Evolutionary conservation across 805 yeast species (phyloP), one percentile per base, ranked within the genome.

Genomic region (Teunomyces gatunensis): DNA sequence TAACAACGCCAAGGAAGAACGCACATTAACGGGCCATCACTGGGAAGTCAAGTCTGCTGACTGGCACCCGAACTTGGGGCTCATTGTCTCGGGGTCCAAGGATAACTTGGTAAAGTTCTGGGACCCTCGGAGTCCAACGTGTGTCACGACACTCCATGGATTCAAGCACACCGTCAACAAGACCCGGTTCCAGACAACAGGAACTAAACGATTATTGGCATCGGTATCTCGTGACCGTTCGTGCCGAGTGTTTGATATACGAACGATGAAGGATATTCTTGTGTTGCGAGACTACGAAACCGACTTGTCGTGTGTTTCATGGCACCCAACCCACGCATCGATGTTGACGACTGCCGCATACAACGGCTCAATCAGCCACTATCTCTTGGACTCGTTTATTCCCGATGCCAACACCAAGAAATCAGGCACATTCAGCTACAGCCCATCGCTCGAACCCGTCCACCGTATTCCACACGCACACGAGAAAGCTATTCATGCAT

Each of bases 21-120:
- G 87, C 42, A 75, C 81, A 0, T 73, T 94, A 46, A 77, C 83
- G 20, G 98, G 98, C 2, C 99, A 94, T 68, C 96, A 95, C 64
- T 94, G 99, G 99, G 99, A 94, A 67, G 97, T 94, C 18, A 94
- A 94, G 63, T 83, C 91, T 46, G 88, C 95, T 46, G 98, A 94
- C 65, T 94, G 99, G 99, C 99, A 94, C 66, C 88, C 96, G 4
- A 75, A 78, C 10, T 70, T 89, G 67, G 97, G 97, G 0, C 74
- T 94, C 23, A 77, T 94, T 44, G 97, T 87, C 0, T 80, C 91
- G 53, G 99, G 97, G 0, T 94, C 98, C 0, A 94, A 95, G 64
- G 99, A 94, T 67, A 95, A 95, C 65, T 71, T 90, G 55, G 80
- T 94, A 42, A 90, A 91, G 67, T 72, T 94, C 21, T 94, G 99